Conservation (phyloP, 2,329 filamentous ascomycete species). For the Ophiosphaerella narmari region DNA sequence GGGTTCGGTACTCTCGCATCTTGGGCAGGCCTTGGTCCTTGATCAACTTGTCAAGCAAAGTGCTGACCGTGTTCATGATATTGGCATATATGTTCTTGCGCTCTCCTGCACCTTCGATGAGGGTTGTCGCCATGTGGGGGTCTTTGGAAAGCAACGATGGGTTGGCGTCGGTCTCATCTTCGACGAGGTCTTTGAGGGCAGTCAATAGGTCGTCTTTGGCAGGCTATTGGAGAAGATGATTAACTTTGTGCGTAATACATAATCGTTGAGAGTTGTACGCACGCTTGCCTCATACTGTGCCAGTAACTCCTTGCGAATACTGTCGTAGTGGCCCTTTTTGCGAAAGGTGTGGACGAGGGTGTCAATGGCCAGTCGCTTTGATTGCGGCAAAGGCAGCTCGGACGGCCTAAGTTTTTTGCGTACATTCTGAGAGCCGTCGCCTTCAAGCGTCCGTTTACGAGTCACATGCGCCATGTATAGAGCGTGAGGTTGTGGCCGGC, state of each 20-base stretch:
- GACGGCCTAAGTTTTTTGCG: slow-evolving; percentile 71
- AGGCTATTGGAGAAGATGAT: slow-evolving; percentile 54
- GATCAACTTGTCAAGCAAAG: slow-evolving; percentile 68
- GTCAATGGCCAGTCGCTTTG: slow-evolving; percentile 75
- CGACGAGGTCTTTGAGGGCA: slow-evolving; percentile 70
- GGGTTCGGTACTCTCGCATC: slow-evolving; percentile 69
- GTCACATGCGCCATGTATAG: slow-evolving; percentile 37
- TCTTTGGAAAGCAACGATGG: slow-evolving; percentile 74
- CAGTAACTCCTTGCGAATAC: slow-evolving; percentile 76
- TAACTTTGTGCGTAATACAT: slow-evolving; percentile 5
- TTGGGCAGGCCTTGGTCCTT: slow-evolving; percentile 66
- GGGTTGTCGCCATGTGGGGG: slow-evolving; percentile 71
- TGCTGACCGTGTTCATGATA: slow-evolving; percentile 69
- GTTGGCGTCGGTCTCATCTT: slow-evolving; percentile 76
- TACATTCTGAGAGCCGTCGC: slow-evolving; percentile 35
- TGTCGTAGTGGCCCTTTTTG: slow-evolving; percentile 83
- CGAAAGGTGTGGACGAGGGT: slow-evolving; percentile 79
- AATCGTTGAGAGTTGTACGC: slow-evolving; percentile 34
- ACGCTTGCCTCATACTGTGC: slow-evolving; percentile 74
- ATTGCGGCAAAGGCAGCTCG: slow-evolving; percentile 73
- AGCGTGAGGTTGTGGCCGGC: slow-evolving; percentile 2
- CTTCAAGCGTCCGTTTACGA: slow-evolving; percentile 38
- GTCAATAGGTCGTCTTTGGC: slow-evolving; percentile 70
- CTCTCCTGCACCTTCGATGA: slow-evolving; percentile 79
- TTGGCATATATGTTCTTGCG: slow-evolving; percentile 75